Evolutionary conservation across 495 filamentous ascomycete genomes (phyloP).

Genomic region (Aspergillus steynii): DNA sequence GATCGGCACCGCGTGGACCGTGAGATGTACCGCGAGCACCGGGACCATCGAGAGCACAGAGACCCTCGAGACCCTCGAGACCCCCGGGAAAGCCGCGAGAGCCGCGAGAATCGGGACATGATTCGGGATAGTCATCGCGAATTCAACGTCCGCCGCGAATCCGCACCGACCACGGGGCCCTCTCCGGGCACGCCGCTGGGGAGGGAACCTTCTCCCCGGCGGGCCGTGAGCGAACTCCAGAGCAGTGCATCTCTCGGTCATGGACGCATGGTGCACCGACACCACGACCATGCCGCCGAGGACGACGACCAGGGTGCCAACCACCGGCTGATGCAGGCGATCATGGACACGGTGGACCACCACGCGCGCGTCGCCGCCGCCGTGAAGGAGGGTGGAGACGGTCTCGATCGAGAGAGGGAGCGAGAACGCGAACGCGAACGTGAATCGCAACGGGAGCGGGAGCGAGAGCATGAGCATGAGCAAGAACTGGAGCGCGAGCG

Average conservation of each 20-base stretch:
- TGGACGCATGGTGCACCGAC: slow-evolving; percentile 21
- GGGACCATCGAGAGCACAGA: neutral
- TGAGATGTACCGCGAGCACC: slow-evolving; percentile 16
- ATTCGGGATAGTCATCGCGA: slow-evolving; percentile 5
- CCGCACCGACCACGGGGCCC: slow-evolving; percentile 29
- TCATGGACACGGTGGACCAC: slow-evolving; percentile 47
- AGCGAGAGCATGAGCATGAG: slow-evolving; percentile 31
- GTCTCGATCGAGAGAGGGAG: slow-evolving; percentile 21
- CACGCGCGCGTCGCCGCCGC: slow-evolving; percentile 39
- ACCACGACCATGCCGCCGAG: slow-evolving; percentile 20
- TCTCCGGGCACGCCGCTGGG: slow-evolving; percentile 16
- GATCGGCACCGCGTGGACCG: slow-evolving; percentile 13
- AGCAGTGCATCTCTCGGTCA: slow-evolving; percentile 19
- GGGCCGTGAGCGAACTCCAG: slow-evolving; percentile 46
- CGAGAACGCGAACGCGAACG: slow-evolving; percentile 23
- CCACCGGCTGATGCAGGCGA: slow-evolving; percentile 49
- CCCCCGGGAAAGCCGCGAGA: neutral
- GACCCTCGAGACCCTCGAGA: neutral
- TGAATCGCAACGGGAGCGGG: slow-evolving; percentile 33
- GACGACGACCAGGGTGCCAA: slow-evolving; percentile 49
- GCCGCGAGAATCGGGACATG: neutral
- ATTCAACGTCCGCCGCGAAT: slow-evolving; percentile 31
- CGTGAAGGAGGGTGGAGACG: slow-evolving; percentile 30
- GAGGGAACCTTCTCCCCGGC: slow-evolving; percentile 36
- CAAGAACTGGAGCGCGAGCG: slow-evolving; percentile 27